Conservation (phyloP, 2,329 filamentous ascomycete genomes). For the Rhinocladiella mackenziei region DNA sequence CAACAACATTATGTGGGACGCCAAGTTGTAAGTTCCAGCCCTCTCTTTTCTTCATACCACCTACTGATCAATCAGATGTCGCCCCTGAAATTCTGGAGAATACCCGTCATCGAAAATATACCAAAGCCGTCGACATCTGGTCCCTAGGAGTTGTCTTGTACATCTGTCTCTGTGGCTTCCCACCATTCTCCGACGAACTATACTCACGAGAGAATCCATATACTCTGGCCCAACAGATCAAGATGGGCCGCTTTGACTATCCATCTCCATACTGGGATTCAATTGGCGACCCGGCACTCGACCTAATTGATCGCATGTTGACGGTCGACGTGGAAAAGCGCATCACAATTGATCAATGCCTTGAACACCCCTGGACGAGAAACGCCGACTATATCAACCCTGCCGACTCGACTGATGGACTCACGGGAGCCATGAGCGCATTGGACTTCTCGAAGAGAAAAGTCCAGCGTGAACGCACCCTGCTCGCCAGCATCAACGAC, state of each 20-base stretch:
- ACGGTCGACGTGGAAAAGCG: conserved; percentile 79
- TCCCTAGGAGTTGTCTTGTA: conserved; percentile 96
- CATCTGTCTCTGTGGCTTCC: conserved; percentile 94
- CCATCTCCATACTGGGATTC: conserved; percentile 94
- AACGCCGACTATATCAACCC: conserved; percentile 49
- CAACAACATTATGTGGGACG: conserved; percentile 91
- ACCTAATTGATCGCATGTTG: conserved; percentile 93
- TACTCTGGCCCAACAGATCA: conserved; percentile 83
- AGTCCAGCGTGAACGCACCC: conserved; percentile 73
- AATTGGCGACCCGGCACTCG: conserved; percentile 79
- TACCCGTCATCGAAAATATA: conserved; percentile 78
- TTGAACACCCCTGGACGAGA: conserved; percentile 83
- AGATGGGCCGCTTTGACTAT: conserved; percentile 83
- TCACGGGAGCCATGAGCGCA: conserved; percentile 78
- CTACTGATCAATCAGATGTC: conserved; percentile 55
- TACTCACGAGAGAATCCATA: conserved; percentile 78
- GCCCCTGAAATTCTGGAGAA: conserved; percentile 92
- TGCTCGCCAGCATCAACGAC: conserved; percentile 77
- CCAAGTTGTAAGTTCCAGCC: conserved; percentile 65
- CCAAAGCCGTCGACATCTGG: conserved; percentile 93
- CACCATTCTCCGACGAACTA: conserved; percentile 93
- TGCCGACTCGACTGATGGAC: conserved; percentile 84
- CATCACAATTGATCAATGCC: conserved; percentile 83
- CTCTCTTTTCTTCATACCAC: conserved; percentile 20
- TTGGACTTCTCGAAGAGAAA: conserved; percentile 83